These are phyloP conservation scores for Tylopilus plumbeoviolaceoides DNA, from an alignment of 768 basidiomycete genomes.

Conservation along the genomic window DNA sequence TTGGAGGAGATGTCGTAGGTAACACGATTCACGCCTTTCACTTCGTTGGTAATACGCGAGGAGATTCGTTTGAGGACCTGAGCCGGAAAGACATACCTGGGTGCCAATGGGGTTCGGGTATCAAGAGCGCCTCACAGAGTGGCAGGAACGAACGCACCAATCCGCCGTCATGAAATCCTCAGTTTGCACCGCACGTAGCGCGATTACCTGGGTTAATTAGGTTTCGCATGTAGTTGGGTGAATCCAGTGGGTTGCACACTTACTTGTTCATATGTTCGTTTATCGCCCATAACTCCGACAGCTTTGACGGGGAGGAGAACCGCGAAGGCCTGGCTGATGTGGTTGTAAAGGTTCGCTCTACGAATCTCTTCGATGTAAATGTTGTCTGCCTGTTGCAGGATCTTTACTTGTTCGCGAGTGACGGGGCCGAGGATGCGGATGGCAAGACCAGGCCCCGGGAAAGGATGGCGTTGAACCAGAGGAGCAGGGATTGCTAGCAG, in stretches of 20 bases:
- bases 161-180: constrained; percentile 99
- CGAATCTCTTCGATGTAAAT: constrained; percentile 99
- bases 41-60: constrained; percentile 97
- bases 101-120: neutral
- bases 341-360: constrained; percentile 84
- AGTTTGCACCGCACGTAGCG: constrained; percentile 91
- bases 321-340: constrained; percentile 95
- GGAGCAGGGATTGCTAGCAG: constrained; percentile 88
- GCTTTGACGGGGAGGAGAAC: constrained; percentile 94
- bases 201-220: constrained; percentile 58
- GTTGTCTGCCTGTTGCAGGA: constrained; percentile 85
- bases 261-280: constrained; percentile 92
- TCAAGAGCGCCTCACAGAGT: neutral
- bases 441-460: constrained; percentile 97
- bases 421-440: constrained; percentile 97
- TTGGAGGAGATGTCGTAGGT: constrained; percentile 97
- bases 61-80: constrained; percentile 88
- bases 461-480: constrained; percentile 94
- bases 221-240: neutral
- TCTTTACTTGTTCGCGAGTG: constrained; percentile 86
- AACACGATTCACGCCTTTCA: constrained; percentile 91
- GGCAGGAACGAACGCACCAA: constrained; percentile 53
- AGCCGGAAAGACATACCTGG: constrained; percentile 92
- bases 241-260: constrained; percentile 5
- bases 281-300: constrained; percentile 97